Evolutionary conservation across 106 monocot species (phyloP).

Genomic region (Acorus gramineus): DNA sequence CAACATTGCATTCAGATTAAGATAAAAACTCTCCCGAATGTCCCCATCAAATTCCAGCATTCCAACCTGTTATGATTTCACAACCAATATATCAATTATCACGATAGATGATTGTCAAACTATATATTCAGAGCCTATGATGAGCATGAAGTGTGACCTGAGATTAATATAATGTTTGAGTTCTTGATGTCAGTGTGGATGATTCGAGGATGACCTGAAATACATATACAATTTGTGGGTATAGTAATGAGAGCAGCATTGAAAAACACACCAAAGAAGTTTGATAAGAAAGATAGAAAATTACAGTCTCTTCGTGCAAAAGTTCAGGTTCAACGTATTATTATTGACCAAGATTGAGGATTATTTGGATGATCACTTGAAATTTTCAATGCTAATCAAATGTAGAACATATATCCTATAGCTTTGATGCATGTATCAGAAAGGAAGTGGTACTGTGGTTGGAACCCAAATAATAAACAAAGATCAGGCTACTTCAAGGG

Average conservation of each 20-base stretch:
- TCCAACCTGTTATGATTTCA: slow-evolving; percentile 27
- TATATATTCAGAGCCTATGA: not conserved
- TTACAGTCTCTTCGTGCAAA: slow-evolving; percentile 80
- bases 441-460: too few species aligned
- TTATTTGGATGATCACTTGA: too few species aligned
- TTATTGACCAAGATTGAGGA: too few species aligned
- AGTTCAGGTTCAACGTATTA: not conserved
- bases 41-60: slow-evolving; percentile 82
- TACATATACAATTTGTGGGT: not conserved
- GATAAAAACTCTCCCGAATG: slow-evolving; percentile 49
- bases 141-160: slow-evolving; percentile 31
- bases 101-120: not conserved
- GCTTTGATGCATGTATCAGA: too few species aligned
- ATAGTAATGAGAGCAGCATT: not conserved
- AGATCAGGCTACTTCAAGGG: too few species aligned
- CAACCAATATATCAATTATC: too few species aligned
- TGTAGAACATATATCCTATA: too few species aligned
- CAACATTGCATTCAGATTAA: too few species aligned
- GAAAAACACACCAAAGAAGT: not conserved
- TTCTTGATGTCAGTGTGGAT: slow-evolving; percentile 93
- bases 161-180: slow-evolving; percentile 88
- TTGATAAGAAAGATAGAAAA: slow-evolving; percentile 3
- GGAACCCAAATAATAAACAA: too few species aligned
- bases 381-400: too few species aligned
- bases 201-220: slow-evolving; percentile 76